A percentile compares a stretch with the other conserved stretches of the same genome.
phyloP scores from a whole-genome alignment of 345 rosid species.

The Linum trigynum region DNA sequence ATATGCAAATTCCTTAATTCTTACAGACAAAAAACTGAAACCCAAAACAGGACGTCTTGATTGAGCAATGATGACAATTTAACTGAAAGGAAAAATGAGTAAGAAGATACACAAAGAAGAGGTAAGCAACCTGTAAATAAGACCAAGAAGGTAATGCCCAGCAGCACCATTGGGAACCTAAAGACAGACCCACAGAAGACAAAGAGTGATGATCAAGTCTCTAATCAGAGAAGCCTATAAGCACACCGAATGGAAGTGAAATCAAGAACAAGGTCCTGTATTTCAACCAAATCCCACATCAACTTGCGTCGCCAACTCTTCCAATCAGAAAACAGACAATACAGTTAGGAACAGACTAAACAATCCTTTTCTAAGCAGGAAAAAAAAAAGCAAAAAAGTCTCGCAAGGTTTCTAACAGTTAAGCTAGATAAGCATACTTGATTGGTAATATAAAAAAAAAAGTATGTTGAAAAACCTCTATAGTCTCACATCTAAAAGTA shows the following conservation, averaged over 20 bases:
- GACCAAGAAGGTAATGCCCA: slow-evolving; percentile 97
- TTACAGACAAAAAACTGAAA: no score
- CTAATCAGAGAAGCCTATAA: background rate
- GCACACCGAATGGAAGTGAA: background rate
- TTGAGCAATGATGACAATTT: background rate
- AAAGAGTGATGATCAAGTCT: slow-evolving; percentile 9
- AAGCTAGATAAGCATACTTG: no score
- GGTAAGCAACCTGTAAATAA: slow-evolving; percentile 65
- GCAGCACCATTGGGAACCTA: slow-evolving; percentile 97
- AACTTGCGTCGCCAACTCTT: background rate
- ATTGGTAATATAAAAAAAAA: background rate
- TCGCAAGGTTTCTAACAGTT: background rate
- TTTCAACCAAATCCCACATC: background rate
- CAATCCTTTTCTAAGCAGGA: background rate
- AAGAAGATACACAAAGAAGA: background rate
- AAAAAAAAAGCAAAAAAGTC: background rate
- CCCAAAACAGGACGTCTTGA: background rate
- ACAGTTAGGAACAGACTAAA: no score
- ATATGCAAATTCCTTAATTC: no score
- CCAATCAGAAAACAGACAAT: background rate
- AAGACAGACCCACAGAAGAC: slow-evolving; percentile 6
- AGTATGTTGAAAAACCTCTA: background rate
- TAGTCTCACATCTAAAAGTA: background rate
- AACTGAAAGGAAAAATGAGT: background rate
- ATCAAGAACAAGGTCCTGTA: background rate